phyloP scores from a whole-genome alignment of 2,329 filamentous ascomycete genomes.

The Colletotrichum acutatum region DNA sequence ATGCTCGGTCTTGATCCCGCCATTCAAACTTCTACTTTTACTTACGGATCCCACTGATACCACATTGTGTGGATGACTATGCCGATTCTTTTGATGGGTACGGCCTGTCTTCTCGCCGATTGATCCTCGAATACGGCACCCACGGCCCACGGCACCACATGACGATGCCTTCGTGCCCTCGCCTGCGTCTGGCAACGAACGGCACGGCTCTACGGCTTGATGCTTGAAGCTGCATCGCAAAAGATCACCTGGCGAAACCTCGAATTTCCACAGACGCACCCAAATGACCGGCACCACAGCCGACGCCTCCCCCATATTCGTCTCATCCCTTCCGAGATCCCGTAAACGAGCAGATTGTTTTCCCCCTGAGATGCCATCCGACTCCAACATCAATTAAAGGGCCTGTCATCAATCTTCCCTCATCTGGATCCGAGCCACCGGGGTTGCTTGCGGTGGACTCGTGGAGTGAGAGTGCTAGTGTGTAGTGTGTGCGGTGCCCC shows the following conservation, averaged over 20 bases:
- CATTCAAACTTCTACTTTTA: neutral
- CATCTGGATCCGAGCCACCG: conserved; percentile 1
- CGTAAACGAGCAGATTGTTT: neutral
- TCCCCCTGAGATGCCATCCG: neutral
- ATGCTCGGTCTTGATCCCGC: neutral
- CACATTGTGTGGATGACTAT: neutral
- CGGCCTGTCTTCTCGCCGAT: neutral
- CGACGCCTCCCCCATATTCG: conserved; percentile 1
- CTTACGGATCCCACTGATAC: neutral
- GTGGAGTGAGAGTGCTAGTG: too few species aligned
- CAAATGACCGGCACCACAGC: conserved; percentile 17
- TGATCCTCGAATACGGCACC: neutral
- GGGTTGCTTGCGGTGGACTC: neutral
- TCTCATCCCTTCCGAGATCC: conserved; percentile 13
- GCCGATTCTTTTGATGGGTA: neutral
- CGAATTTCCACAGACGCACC: neutral
- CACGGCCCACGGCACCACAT: neutral
- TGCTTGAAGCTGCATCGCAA: neutral
- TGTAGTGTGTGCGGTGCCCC: neutral
- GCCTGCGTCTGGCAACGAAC: neutral
- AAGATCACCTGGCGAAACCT: conserved; percentile 21
- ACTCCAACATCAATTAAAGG: conserved; percentile 6
- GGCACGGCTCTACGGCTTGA: conserved; percentile 20
- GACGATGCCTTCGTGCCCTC: neutral
- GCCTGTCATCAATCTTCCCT: conserved; percentile 5